Evolutionary conservation across 2,329 filamentous ascomycete genomes (phyloP).

Genomic region (Microdochium trichocladiopsis): DNA sequence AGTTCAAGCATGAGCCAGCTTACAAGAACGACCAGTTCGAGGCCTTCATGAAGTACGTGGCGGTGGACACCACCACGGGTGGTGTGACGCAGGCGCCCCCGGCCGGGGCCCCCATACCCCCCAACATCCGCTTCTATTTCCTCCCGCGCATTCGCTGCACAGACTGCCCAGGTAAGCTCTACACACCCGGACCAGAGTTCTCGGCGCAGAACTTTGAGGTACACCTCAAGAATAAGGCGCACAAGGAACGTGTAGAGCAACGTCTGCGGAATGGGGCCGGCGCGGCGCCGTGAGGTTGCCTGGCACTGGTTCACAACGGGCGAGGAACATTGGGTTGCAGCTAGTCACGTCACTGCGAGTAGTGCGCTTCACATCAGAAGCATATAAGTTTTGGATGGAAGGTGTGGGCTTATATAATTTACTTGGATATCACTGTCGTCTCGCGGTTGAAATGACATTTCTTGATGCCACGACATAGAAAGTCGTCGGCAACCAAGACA

Average conservation of each 20-base stretch:
- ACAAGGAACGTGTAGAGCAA: slow-evolving; percentile 62
- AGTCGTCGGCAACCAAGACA: too few relatives aligned
- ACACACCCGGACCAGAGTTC: slow-evolving; percentile 80
- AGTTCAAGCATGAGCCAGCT: slow-evolving; percentile 50
- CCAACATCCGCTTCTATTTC: slow-evolving; percentile 70
- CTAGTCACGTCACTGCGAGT: too few relatives aligned
- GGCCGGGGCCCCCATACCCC: slow-evolving; percentile 42
- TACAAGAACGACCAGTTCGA: slow-evolving; percentile 84
- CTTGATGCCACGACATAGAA: too few relatives aligned
- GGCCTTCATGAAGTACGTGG: slow-evolving; percentile 82
- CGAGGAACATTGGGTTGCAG: too few relatives aligned
- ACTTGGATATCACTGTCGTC: too few relatives aligned
- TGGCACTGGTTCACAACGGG: too few relatives aligned
- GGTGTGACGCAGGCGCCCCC: slow-evolving; percentile 48
- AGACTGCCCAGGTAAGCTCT: slow-evolving; percentile 90
- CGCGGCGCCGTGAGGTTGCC: slow-evolving; percentile 7
- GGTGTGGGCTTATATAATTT: too few relatives aligned
- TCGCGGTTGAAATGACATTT: too few relatives aligned
- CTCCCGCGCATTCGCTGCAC: slow-evolving; percentile 84
- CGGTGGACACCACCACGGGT: slow-evolving; percentile 67
- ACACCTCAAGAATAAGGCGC: slow-evolving; percentile 78
- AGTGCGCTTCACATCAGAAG: too few relatives aligned
- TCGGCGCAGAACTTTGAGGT: slow-evolving; percentile 89
- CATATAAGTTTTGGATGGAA: too few relatives aligned
- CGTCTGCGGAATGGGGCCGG: slow-evolving; percentile 1